Evolutionary conservation across 768 basidiomycete genomes (phyloP).

Genomic region (Aureoboletus auriporus): DNA sequence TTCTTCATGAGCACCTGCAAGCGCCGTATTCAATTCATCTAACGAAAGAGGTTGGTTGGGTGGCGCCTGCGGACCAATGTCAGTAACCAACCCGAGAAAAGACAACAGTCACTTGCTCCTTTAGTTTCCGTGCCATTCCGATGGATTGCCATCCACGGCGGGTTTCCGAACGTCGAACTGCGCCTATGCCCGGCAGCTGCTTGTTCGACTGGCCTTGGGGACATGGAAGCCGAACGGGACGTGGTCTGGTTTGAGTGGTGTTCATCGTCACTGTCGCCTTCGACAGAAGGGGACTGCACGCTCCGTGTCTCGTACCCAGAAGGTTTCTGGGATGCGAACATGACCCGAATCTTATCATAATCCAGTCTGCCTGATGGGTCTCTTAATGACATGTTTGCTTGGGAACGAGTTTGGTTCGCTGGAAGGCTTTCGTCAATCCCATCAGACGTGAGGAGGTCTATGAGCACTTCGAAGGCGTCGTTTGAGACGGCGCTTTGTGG

Average conservation of each 20-base stretch:
- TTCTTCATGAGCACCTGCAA: slow-evolving; percentile 21
- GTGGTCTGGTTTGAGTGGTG: background rate
- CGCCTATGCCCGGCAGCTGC: slow-evolving; percentile 13
- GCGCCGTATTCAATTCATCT: slow-evolving; percentile 22
- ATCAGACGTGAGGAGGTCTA: slow-evolving; percentile 29
- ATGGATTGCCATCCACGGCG: slow-evolving; percentile 11
- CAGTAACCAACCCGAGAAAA: background rate
- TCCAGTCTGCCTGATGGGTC: slow-evolving; percentile 30
- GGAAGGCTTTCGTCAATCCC: slow-evolving; percentile 13
- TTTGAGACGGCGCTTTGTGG: slow-evolving; percentile 14
- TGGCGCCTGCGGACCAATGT: slow-evolving; percentile 7
- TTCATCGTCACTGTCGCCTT: slow-evolving; percentile 20
- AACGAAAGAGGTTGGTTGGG: slow-evolving; percentile 18
- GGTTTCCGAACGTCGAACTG: slow-evolving; percentile 23
- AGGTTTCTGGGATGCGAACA: slow-evolving; percentile 21
- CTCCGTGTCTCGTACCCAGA: background rate
- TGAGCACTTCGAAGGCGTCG: slow-evolving; percentile 24
- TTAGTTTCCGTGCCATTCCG: slow-evolving; percentile 4
- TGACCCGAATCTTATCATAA: slow-evolving; percentile 27
- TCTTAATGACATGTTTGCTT: slow-evolving; percentile 12
- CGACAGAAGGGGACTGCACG: background rate
- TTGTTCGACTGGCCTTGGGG: slow-evolving; percentile 8
- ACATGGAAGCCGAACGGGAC: slow-evolving; percentile 14
- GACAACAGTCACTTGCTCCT: slow-evolving; percentile 4
- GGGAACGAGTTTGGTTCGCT: background rate